phyloP scores from a whole-genome alignment of 805 yeast genomes.

The Candida pseudofarinosa region DNA sequence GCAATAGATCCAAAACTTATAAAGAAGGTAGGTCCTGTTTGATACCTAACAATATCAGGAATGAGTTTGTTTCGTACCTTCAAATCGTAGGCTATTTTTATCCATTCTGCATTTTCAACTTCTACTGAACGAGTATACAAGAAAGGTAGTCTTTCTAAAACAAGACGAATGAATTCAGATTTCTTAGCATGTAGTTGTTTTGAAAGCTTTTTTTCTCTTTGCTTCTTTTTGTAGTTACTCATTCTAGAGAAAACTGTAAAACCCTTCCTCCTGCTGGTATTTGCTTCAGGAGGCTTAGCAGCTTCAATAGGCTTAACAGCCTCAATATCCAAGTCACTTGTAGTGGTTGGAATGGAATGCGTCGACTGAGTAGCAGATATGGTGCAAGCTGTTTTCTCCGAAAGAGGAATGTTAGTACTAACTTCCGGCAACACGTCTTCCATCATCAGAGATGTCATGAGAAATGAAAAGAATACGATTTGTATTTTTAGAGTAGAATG shows the following conservation, averaged over 20 bases:
- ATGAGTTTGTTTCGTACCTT: slow-evolving; percentile 1
- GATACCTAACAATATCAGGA: slow-evolving; percentile 12
- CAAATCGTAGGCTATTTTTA: slow-evolving; percentile 12
- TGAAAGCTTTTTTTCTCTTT: not conserved
- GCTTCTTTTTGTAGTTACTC: slow-evolving; percentile 1
- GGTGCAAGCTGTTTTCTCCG: not conserved
- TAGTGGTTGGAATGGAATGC: not conserved
- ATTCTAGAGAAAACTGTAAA: not conserved
- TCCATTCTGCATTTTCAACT: slow-evolving; percentile 14
- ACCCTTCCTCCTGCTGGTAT: too few relatives aligned
- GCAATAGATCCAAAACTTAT: slow-evolving; percentile 15
- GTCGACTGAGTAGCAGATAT: not conserved
- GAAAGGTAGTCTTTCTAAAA: slow-evolving; percentile 12
- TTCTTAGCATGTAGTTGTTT: slow-evolving; percentile 3
- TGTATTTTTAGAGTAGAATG: not conserved
- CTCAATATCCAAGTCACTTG: not conserved
- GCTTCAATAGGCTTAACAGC: not conserved
- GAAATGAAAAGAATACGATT: not conserved
- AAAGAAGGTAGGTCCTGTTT: slow-evolving; percentile 11
- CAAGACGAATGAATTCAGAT: slow-evolving; percentile 6
- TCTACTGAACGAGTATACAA: slow-evolving; percentile 8
- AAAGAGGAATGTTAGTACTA: not conserved
- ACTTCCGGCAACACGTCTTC: not conserved
- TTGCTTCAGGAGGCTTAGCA: not conserved
- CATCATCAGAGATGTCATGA: not conserved